phyloP scores from a whole-genome alignment of 148 eudicot species.

The Fagopyrum homotropicum region DNA sequence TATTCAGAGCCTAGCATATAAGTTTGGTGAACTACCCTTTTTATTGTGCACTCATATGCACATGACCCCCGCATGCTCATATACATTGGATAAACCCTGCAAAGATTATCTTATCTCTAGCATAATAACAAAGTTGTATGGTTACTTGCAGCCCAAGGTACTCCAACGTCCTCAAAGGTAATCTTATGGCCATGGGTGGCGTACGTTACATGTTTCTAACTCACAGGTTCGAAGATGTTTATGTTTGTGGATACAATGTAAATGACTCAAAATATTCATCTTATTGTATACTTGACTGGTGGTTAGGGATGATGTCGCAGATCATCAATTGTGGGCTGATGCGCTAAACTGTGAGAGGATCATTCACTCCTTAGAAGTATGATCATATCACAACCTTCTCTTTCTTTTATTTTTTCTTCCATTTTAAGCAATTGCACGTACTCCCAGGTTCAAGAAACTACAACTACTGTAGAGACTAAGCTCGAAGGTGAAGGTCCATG shows the following conservation, averaged over 20 bases:
- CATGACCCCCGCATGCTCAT: too few species aligned
- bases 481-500: slow-evolving; percentile 47
- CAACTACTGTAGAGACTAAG: slow-evolving; percentile 39
- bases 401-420: background rate
- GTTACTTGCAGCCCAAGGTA: slow-evolving; percentile 38
- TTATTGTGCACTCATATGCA: too few species aligned
- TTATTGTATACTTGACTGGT: slow-evolving; percentile 1
- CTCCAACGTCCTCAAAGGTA: slow-evolving; percentile 29
- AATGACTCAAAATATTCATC: background rate
- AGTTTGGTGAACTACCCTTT: too few species aligned
- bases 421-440: background rate
- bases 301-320: slow-evolving; percentile 57
- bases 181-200: slow-evolving; percentile 43
- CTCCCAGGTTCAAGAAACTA: slow-evolving; percentile 26
- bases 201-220: slow-evolving; percentile 49
- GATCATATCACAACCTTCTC: background rate
- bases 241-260: background rate
- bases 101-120: too few species aligned
- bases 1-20: too few species aligned
- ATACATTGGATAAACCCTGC: too few species aligned
- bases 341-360: slow-evolving; percentile 35
- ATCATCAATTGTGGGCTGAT: slow-evolving; percentile 46
- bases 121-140: too few species aligned
- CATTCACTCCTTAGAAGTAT: slow-evolving; percentile 37
- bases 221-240: slow-evolving; percentile 26